Conservation (phyloP, 257 asterid species). For the Osmanthus fragrans region DNA sequence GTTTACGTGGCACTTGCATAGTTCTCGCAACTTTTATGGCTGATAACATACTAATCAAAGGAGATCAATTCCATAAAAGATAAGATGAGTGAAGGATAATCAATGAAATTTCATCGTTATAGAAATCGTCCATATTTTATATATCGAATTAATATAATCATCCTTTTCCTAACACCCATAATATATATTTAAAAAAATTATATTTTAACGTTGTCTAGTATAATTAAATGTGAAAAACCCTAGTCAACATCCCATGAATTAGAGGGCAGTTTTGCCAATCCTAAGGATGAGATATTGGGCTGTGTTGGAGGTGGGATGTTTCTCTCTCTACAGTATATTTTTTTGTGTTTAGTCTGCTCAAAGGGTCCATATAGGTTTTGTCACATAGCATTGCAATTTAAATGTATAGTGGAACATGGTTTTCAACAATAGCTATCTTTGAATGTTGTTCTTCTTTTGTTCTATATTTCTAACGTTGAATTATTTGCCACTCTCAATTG, state of each 20-base stretch:
- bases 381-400: conserved; percentile 27
- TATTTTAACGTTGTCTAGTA: background rate
- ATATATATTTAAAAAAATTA: background rate
- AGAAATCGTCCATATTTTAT: background rate
- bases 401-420: conserved; percentile 35
- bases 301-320: conserved; percentile 38
- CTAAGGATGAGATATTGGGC: conserved; percentile 51
- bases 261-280: conserved; percentile 45
- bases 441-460: background rate
- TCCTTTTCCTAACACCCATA: background rate
- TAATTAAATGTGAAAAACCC: conserved; percentile 2
- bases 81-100: background rate
- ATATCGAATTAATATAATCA: background rate
- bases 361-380: conserved; percentile 35
- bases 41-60: background rate
- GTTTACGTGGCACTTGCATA: too few species aligned
- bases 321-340: conserved; percentile 16
- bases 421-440: conserved; percentile 30
- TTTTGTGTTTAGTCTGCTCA: conserved; percentile 12
- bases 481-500: conserved; percentile 25
- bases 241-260: conserved; percentile 32
- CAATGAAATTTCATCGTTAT: too few species aligned
- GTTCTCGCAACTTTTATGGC: too few species aligned
- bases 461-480: conserved; percentile 29
- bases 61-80: background rate